Evolutionary conservation across 148 eudicot genomes (phyloP), one percentile per base, ranked within the genome.

Genomic region (Arctostaphylos glauca): DNA sequence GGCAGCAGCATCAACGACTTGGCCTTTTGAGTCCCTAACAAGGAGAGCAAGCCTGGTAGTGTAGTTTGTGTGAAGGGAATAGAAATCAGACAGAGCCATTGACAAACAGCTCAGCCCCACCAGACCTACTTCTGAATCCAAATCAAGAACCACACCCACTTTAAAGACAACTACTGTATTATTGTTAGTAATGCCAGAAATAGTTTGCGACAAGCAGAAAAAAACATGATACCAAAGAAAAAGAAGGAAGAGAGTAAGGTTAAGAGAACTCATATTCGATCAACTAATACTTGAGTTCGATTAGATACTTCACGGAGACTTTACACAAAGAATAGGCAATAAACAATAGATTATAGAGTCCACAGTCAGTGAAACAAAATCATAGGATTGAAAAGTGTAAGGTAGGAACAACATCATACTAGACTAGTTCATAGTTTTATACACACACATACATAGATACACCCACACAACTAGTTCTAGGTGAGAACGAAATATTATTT

Each of bases 21-120:
- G 55, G 21, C 78, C 60, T 9, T 84, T 78, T 25, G 82, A 73
- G 79, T 84, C 79, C 73, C 81, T 72, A 12, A 79, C 73, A 79
- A 79, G 85, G 48, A 84, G 82, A 44, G 44, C 70, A 16, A 83
- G 75, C 68, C 67, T 83, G 77, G 85, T 78, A 52, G 9, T 52
- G 54, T 52, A 79, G 68, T 84, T 72, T 13, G 21, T 18, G 72
- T 84, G 78, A 58, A 66, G 15, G 1, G 76, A 47, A 58, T 78
- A 84, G 25, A 84, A 84, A 58, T 84, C 79, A 3, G 85, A 70
- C 48, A 54, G 73, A 21, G 78, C 85, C 72, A 84, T 44, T 8
- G 48, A 8, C 59, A 83, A 54, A 56, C 58, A 48, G 47, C 71
- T 64, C 9, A 67, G 56, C 48, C 82, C 82, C 21, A 80, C 67